Percentiles rank a stretch among this genome's conserved stretches.
These are phyloP conservation scores for Ophiocordyceps camponoti-saundersi DNA, from an alignment of 2,329 filamentous ascomycete species.

Conservation along the genomic window DNA sequence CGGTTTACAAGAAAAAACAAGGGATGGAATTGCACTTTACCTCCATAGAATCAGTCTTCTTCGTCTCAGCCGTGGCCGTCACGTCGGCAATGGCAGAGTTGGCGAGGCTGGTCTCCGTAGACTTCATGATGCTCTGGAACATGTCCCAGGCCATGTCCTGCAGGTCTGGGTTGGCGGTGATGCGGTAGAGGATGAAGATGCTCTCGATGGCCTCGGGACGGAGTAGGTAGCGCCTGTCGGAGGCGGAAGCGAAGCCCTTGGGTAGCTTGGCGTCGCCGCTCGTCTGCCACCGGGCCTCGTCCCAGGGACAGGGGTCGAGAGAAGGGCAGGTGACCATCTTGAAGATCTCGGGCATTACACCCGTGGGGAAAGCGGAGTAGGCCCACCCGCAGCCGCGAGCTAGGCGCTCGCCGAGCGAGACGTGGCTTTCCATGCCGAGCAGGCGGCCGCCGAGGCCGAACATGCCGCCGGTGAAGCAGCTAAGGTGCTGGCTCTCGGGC, in stretches of 20 bases:
- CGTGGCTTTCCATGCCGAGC: constrained; percentile 30
- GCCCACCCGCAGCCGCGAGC: constrained; percentile 40
- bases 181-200: constrained; percentile 58
- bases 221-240: constrained; percentile 30
- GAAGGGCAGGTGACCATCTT: constrained; percentile 26
- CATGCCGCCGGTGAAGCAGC: constrained; percentile 55
- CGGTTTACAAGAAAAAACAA: not conserved
- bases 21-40: constrained; percentile 9
- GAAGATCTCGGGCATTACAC: constrained; percentile 42
- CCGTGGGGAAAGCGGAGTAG: constrained; percentile 33
- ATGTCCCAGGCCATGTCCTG: constrained; percentile 35
- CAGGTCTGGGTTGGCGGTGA: constrained; percentile 28
- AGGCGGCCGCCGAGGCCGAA: constrained; percentile 46
- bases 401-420: constrained; percentile 29
- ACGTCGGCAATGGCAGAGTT: constrained; percentile 32
- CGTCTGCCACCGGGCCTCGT: constrained; percentile 12
- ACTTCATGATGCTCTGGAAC: constrained; percentile 27
- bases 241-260: constrained; percentile 45
- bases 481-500: constrained; percentile 15
- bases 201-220: constrained; percentile 60
- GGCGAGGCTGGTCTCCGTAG: constrained; percentile 27
- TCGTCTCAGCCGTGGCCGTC: constrained; percentile 10
- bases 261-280: constrained; percentile 12
- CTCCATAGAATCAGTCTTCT: constrained; percentile 44
- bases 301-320: constrained; percentile 13